Evolutionary conservation across 2,329 filamentous ascomycete genomes (phyloP).

Genomic region (Chaetomium strumarium): DNA sequence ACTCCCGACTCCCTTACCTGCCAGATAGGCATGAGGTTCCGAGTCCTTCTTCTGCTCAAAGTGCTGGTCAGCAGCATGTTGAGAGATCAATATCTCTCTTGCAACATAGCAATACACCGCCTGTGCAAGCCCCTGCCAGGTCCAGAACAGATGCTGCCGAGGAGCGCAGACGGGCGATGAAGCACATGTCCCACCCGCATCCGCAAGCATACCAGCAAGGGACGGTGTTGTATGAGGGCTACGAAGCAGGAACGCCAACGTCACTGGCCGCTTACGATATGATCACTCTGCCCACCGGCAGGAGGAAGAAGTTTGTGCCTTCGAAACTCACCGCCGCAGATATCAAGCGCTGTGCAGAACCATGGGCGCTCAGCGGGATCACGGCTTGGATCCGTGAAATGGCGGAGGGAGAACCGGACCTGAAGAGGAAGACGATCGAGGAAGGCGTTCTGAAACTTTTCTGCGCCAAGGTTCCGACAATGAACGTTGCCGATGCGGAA

Average conservation of each 20-base stretch:
- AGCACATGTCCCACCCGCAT: slow-evolving; percentile 48
- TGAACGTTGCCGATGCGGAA: slow-evolving; percentile 97
- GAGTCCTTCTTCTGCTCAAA: slow-evolving; percentile 36
- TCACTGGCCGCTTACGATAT: slow-evolving; percentile 65
- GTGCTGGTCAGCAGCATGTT: slow-evolving; percentile 42
- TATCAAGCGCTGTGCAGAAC: slow-evolving; percentile 78
- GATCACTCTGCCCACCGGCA: slow-evolving; percentile 72
- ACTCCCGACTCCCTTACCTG: slow-evolving; percentile 36
- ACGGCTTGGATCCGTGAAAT: slow-evolving; percentile 81
- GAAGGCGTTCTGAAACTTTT: slow-evolving; percentile 87
- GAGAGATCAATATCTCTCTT: slow-evolving; percentile 77
- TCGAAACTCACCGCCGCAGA: slow-evolving; percentile 75
- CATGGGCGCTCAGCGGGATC: slow-evolving; percentile 89
- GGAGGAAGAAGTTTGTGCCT: slow-evolving; percentile 78
- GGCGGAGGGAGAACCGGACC: slow-evolving; percentile 83
- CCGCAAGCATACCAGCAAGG: slow-evolving; percentile 47
- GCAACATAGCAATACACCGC: slow-evolving; percentile 73
- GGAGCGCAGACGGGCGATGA: slow-evolving; percentile 46
- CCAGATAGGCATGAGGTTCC: slow-evolving; percentile 45
- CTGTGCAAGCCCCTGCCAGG: slow-evolving; percentile 73
- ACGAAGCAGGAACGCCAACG: slow-evolving; percentile 49
- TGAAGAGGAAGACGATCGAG: slow-evolving; percentile 77
- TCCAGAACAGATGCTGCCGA: slow-evolving; percentile 92
- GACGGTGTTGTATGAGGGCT: slow-evolving; percentile 45
- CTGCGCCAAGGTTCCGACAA: slow-evolving; percentile 90